A percentile compares a stretch with the other conserved stretches of the same genome.
phyloP scores from a whole-genome alignment of 345 rosid species.

The Hibiscus mutabilis region DNA sequence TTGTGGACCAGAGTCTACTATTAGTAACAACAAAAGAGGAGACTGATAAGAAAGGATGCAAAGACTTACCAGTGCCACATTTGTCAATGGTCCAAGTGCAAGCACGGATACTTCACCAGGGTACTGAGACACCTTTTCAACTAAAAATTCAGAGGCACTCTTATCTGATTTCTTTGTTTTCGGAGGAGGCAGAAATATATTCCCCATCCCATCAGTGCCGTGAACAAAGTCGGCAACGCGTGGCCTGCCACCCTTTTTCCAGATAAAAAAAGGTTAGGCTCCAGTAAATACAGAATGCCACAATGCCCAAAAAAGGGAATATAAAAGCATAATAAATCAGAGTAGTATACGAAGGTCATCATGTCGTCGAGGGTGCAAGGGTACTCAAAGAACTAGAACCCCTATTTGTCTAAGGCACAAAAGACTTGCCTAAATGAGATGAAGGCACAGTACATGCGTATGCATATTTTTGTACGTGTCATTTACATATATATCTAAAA shows the following conservation, averaged over 20 bases:
- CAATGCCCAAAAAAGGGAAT: too few species aligned
- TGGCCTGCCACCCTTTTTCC: constrained; percentile 68
- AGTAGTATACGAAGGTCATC: neutral
- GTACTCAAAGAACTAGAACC: neutral
- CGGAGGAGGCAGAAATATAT: constrained; percentile 51
- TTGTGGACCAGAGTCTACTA: neutral
- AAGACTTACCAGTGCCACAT: constrained; percentile 67
- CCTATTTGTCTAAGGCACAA: neutral
- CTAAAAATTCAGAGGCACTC: constrained; percentile 73
- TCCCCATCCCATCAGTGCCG: constrained; percentile 79
- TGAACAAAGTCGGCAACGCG: constrained; percentile 73
- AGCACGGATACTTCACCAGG: constrained; percentile 90
- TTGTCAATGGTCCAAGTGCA: constrained; percentile 91
- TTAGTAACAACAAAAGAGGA: neutral
- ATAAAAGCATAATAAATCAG: neutral
- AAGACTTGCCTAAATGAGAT: neutral
- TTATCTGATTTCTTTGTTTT: constrained; percentile 51
- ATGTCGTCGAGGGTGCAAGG: neutral
- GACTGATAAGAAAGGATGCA: neutral
- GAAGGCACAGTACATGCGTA: neutral
- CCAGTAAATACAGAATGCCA: neutral
- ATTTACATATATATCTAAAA: neutral
- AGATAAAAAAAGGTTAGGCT: constrained; percentile 11
- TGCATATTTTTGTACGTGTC: neutral
- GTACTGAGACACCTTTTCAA: constrained; percentile 60